Evolutionary conservation across 352 stramenopile genomes (phyloP).

Genomic region (Phytopythium montanum): DNA sequence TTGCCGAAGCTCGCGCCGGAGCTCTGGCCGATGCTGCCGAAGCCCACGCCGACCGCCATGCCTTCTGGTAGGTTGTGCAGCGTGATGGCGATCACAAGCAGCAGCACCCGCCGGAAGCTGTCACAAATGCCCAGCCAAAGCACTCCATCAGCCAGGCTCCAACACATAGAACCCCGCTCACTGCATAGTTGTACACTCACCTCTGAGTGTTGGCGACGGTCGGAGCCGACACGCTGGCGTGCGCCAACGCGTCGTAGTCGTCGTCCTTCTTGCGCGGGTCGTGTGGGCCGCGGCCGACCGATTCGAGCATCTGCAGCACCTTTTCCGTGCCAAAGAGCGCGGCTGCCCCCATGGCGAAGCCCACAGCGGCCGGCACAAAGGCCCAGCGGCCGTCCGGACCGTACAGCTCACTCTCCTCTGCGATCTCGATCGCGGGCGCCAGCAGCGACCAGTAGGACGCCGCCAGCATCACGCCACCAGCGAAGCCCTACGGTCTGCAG

Average conservation of each 20-base stretch:
- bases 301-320: slow-evolving; percentile 58
- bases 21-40: slow-evolving; percentile 79
- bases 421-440: slow-evolving; percentile 84
- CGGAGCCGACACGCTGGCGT: slow-evolving; percentile 16
- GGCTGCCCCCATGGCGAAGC: slow-evolving; percentile 72
- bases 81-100: slow-evolving; percentile 89
- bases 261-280: slow-evolving; percentile 54
- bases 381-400: slow-evolving; percentile 65
- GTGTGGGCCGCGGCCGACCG: slow-evolving; percentile 28
- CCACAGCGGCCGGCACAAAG: slow-evolving; percentile 80
- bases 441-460: slow-evolving; percentile 89
- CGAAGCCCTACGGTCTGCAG: slow-evolving; percentile 55
- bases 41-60: slow-evolving; percentile 89
- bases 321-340: slow-evolving; percentile 77
- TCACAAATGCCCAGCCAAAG: neutral
- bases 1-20: slow-evolving; percentile 68
- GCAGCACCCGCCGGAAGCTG: slow-evolving; percentile 73
- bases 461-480: slow-evolving; percentile 87
- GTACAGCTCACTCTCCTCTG: slow-evolving; percentile 75
- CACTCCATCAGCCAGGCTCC: neutral
- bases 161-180: neutral
- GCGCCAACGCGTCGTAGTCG: slow-evolving; percentile 12
- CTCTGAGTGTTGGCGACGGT: slow-evolving; percentile 16
- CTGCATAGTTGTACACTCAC: neutral
- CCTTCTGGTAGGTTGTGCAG: slow-evolving; percentile 90